Conservation (phyloP, 2,329 filamentous ascomycete genomes). For the Phoma sp. region DNA sequence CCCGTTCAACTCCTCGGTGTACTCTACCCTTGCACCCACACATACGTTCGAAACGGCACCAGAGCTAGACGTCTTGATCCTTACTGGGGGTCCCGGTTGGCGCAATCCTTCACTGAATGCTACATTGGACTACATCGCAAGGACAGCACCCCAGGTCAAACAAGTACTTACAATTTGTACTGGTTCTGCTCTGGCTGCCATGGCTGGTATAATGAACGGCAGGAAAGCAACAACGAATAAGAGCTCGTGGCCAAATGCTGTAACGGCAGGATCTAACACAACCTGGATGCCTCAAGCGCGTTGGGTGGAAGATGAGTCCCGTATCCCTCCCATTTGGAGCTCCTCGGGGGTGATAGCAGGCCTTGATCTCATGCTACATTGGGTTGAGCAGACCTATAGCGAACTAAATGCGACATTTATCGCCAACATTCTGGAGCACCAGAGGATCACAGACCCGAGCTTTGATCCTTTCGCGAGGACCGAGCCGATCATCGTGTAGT, state of each 20-base stretch:
- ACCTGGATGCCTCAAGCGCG: conserved; percentile 68
- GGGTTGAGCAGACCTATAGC: conserved; percentile 61
- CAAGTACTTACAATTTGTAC: conserved; percentile 72
- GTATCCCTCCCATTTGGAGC: conserved; percentile 60
- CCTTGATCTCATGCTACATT: conserved; percentile 66
- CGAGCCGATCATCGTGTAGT: conserved; percentile 8
- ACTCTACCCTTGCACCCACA: conserved; percentile 53
- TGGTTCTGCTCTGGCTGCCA: conserved; percentile 64
- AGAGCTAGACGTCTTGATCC: conserved; percentile 66
- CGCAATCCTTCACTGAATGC: conserved; percentile 35
- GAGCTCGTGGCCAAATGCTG: conserved; percentile 44
- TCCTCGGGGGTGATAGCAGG: conserved; percentile 69
- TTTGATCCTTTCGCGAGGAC: conserved; percentile 62
- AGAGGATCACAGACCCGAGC: conserved; percentile 57
- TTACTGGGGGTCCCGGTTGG: conserved; percentile 68
- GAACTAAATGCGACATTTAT: conserved; percentile 59
- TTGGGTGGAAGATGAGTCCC: conserved; percentile 69
- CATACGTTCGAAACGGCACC: conserved; percentile 63
- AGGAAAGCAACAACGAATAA: conserved; percentile 57
- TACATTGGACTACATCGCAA: conserved; percentile 58
- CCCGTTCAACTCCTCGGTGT: conserved; percentile 36
- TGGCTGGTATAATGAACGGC: conserved; percentile 66
- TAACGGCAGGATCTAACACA: conserved; percentile 58
- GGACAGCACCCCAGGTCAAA: conserved; percentile 57
- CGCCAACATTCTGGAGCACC: conserved; percentile 65